These are phyloP conservation scores for Hirsutella thompsonii DNA, from an alignment of 2,329 filamentous ascomycete genomes.

Conservation along the genomic window DNA sequence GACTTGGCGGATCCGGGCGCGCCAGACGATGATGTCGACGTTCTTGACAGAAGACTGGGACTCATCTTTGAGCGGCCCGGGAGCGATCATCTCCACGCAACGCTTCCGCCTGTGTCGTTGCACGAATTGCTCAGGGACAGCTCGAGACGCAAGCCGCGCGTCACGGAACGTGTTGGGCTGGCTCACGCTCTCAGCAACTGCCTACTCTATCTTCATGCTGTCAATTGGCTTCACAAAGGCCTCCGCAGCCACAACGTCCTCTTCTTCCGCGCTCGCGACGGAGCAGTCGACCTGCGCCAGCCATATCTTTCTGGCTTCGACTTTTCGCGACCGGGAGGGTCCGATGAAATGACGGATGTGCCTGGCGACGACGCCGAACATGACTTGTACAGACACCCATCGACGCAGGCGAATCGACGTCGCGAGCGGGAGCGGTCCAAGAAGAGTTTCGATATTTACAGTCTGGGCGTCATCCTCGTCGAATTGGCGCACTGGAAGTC, in stretches of 20 bases:
- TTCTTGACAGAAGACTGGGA: conserved; percentile 31
- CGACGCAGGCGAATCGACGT: conserved; percentile 22
- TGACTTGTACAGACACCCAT: conserved; percentile 38
- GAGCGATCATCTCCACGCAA: conserved; percentile 19
- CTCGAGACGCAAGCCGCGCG: conserved; percentile 27
- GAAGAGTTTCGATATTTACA: conserved; percentile 40
- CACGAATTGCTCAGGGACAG: conserved; percentile 27
- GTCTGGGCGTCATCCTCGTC: conserved; percentile 36
- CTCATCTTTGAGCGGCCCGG: conserved; percentile 39
- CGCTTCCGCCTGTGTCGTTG: conserved; percentile 30
- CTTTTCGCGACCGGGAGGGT: conserved; percentile 35
- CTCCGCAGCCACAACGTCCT: conserved; percentile 39
- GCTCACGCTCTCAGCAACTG: conserved; percentile 38
- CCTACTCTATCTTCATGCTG: conserved; percentile 39
- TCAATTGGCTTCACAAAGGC: conserved; percentile 47
- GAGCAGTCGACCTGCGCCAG: conserved; percentile 21
- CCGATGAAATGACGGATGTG: conserved; percentile 36
- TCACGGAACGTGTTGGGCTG: conserved; percentile 37
- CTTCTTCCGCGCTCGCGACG: conserved; percentile 26
- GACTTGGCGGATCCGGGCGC: conserved; percentile 25
- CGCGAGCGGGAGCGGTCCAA: conserved; percentile 22
- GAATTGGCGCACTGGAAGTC: conserved; percentile 41
- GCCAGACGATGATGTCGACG: conserved; percentile 24
- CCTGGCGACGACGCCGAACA: conserved; percentile 28
- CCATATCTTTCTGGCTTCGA: conserved; percentile 41